A percentile compares a stretch with the other conserved stretches of the same genome.
These are phyloP conservation scores for Tubosaeta sp. DNA, from an alignment of 768 basidiomycete genomes.

Conservation along the genomic window DNA sequence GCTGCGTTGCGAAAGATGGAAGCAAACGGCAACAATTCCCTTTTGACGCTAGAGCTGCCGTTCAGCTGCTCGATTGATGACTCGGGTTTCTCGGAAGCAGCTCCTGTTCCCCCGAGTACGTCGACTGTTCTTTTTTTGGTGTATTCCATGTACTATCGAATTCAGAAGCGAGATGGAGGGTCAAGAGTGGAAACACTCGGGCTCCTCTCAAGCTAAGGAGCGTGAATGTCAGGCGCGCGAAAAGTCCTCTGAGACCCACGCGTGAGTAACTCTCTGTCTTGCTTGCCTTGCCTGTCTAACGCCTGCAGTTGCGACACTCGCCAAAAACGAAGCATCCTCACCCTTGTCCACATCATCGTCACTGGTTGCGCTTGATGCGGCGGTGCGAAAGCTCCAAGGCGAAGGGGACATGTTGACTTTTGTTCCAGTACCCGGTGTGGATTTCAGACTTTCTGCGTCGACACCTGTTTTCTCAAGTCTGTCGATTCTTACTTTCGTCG, in stretches of 20 bases:
- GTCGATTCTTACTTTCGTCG: neutral
- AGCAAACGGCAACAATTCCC: neutral
- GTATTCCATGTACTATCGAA: neutral
- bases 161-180: neutral
- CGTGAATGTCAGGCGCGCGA: neutral
- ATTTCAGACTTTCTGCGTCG: slow-evolving; percentile 1
- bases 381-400: neutral
- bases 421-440: neutral
- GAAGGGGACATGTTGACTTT: neutral
- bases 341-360: neutral
- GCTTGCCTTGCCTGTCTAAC: neutral
- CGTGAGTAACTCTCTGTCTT: slow-evolving; percentile 7
- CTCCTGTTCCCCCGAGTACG: neutral
- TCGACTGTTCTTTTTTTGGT: neutral
- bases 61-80: neutral
- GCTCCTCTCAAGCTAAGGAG: neutral
- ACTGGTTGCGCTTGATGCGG: neutral
- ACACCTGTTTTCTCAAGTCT: slow-evolving; percentile 2
- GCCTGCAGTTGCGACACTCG: neutral
- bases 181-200: neutral
- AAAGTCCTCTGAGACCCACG: neutral
- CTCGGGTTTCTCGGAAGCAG: neutral
- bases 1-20: slow-evolving; percentile 6
- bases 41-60: neutral
- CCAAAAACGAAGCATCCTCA: neutral